phyloP scores from a whole-genome alignment of 1,284 basidiomycete species.

The Neotropicomus parvogracilis region DNA sequence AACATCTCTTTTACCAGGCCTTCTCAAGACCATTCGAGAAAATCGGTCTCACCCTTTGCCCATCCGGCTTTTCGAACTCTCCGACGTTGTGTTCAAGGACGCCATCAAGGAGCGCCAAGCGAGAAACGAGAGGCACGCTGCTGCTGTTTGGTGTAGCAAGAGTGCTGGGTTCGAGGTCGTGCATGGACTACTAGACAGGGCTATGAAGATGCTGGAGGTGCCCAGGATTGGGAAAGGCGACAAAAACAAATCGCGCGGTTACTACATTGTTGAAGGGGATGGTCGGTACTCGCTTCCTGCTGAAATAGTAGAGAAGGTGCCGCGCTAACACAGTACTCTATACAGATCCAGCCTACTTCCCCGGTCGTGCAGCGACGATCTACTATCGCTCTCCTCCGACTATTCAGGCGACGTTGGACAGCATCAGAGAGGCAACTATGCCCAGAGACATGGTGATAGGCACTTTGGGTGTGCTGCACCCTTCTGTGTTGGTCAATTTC shows the following conservation, averaged over 20 bases:
- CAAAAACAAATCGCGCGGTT: constrained; percentile 64
- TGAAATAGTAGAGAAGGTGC: neutral
- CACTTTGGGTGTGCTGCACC: constrained; percentile 85
- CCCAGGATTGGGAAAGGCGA: constrained; percentile 68
- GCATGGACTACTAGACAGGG: constrained; percentile 89
- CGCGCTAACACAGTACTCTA: constrained; percentile 4
- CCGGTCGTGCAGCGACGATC: constrained; percentile 89
- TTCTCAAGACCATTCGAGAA: constrained; percentile 96
- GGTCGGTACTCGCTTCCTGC: constrained; percentile 47
- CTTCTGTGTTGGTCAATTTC: constrained; percentile 86
- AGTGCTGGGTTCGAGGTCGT: constrained; percentile 96
- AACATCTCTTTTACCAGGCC: constrained; percentile 90
- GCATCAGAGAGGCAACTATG: constrained; percentile 25
- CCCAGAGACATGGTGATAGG: constrained; percentile 71
- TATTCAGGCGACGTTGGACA: constrained; percentile 9
- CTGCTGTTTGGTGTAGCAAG: constrained; percentile 93
- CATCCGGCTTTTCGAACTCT: constrained; percentile 90
- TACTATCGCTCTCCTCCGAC: constrained; percentile 68
- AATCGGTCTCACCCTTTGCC: constrained; percentile 93
- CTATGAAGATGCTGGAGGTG: constrained; percentile 94
- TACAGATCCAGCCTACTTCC: constrained; percentile 88
- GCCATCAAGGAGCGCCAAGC: constrained; percentile 74
- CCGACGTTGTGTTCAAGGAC: constrained; percentile 93
- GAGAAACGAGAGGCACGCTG: constrained; percentile 83
- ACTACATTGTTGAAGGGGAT: constrained; percentile 85